Base-by-base conservation (phyloP, 441 rosid genomes). In the Euphorbia celastroides region DNA sequence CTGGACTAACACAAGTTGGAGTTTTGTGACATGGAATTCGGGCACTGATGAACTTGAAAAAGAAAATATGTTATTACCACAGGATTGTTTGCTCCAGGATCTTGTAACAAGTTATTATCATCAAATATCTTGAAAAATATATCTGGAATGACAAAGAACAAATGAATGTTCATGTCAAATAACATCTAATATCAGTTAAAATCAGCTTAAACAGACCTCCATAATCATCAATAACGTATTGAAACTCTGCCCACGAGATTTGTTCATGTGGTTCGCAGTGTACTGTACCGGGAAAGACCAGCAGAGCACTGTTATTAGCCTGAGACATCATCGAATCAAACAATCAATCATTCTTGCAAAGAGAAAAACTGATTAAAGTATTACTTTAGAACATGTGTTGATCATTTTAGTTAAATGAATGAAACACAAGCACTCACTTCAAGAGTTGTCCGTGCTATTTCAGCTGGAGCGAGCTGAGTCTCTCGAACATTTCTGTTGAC, bases 191-290 rank as follows among this genome's bases (percentile, higher is more conserved):
- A 72, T 61, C 56, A 65, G 22, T 41, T 68, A 4, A 20, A n/a
- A 7, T 42, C 31, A 38, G 8, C 51, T 13, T 57, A 50, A 67
- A 64, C 79, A 14, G 65, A 90, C 98, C 98, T 87, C 98, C 96
- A 79, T 84, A 90, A 72, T 88, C 96, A 78, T 93, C 98, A 73
- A 88, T 63, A 67, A 90, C 85, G 73, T 88, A 90, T 66, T 75
- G 86, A 76, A 80, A 84, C 32, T 90, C 94, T 9, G 92, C 82
- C 97, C 98, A 93, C 12, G 97, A 83, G 62, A 76, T 87, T 56
- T 82, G 88, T 73, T 83, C 92, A 59, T 93, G 94, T 36, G 96
- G 98, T 77, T 90, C 98, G 76, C 82, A 63, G 68, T 93, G 98
- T 44, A 90, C 86, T 0, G 75, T 74, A 70, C 94, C 97, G 26